These are phyloP conservation scores for Yarrowia bubula DNA, from an alignment of 805 yeast genomes.

Conservation along the genomic window DNA sequence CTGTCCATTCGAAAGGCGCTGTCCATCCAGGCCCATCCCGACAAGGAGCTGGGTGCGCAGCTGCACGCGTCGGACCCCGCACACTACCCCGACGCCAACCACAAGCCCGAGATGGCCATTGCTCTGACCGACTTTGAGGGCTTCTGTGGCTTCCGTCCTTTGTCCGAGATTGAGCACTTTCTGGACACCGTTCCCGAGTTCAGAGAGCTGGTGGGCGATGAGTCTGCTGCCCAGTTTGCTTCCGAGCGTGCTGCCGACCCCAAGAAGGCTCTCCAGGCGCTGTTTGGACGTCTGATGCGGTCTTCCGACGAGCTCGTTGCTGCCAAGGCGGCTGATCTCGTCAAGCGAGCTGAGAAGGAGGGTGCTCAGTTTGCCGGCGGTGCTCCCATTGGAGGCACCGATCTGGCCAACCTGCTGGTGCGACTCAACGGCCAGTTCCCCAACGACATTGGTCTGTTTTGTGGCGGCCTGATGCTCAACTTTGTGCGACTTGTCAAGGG, in stretches of 20 bases:
- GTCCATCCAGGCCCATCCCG: slow-evolving; percentile 97
- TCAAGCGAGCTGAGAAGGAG: slow-evolving; percentile 57
- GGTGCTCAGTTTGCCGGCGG: slow-evolving; percentile 55
- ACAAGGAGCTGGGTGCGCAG: slow-evolving; percentile 73
- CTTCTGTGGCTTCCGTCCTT: slow-evolving; percentile 95
- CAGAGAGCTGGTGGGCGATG: slow-evolving; percentile 57
- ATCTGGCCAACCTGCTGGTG: slow-evolving; percentile 68
- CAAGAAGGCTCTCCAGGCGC: slow-evolving; percentile 57
- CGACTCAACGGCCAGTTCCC: slow-evolving; percentile 88
- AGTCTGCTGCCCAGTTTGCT: slow-evolving; percentile 20
- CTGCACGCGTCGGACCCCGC: slow-evolving; percentile 82
- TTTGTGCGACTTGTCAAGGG: slow-evolving; percentile 81
- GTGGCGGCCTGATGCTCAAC: slow-evolving; percentile 90
- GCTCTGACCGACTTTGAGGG: slow-evolving; percentile 96
- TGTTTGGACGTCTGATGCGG: slow-evolving; percentile 84
- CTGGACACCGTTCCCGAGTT: slow-evolving; percentile 77
- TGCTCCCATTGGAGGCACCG: slow-evolving; percentile 39
- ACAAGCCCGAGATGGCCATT: slow-evolving; percentile 99
- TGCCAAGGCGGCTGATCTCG: slow-evolving; percentile 60
- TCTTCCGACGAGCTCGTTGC: slow-evolving; percentile 60
- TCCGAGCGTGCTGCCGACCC: slow-evolving; percentile 46
- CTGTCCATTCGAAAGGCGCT: slow-evolving; percentile 89
- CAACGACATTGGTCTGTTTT: slow-evolving; percentile 88
- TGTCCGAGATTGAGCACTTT: slow-evolving; percentile 67
- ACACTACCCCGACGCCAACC: slow-evolving; percentile 96